These are phyloP conservation scores for Shiraia sp. DNA, from an alignment of 2,329 filamentous ascomycete genomes.

Conservation along the genomic window DNA sequence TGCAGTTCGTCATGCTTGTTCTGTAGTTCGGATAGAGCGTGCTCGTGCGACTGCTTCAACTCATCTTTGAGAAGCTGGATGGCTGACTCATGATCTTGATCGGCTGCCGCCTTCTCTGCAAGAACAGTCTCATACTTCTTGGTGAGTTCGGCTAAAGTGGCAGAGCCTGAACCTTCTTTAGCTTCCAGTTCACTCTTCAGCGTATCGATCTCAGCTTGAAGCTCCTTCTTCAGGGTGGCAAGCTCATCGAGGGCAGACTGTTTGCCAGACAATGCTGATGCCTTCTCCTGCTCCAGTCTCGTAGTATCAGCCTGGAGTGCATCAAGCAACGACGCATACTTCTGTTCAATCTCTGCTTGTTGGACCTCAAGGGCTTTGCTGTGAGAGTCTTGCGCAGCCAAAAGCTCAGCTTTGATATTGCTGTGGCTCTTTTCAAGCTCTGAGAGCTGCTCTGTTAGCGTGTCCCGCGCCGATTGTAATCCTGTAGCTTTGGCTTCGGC, in stretches of 20 bases:
- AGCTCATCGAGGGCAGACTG: constrained; percentile 34
- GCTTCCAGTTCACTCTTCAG: constrained; percentile 24
- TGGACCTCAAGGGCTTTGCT: constrained; percentile 27
- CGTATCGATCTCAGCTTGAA: constrained; percentile 20
- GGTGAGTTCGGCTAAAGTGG: constrained; percentile 22
- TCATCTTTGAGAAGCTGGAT: constrained; percentile 31
- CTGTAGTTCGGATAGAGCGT: constrained; percentile 27
- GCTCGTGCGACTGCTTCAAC: constrained; percentile 31
- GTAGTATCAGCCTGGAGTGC: constrained; percentile 29
- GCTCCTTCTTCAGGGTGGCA: constrained; percentile 23
- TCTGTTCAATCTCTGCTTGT: constrained; percentile 34
- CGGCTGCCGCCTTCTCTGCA: constrained; percentile 29
- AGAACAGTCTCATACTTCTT: constrained; percentile 32
- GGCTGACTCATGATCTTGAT: constrained; percentile 34
- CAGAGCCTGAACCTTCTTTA: constrained; percentile 19
- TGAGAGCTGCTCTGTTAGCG: constrained; percentile 21
- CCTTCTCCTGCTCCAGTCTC: constrained; percentile 34
- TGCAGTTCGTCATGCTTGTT: constrained; percentile 28
- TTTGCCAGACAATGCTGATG: constrained; percentile 23
- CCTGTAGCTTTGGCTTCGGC: constrained; percentile 24
- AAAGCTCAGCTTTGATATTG: constrained; percentile 17
- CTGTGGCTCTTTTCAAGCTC: constrained; percentile 28
- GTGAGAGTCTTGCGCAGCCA: constrained; percentile 24
- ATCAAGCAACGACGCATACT: constrained; percentile 34
- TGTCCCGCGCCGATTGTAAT: constrained; percentile 20